phyloP scores from a whole-genome alignment of 2,329 filamentous ascomycete species.

The Colletotrichum tofieldiae region DNA sequence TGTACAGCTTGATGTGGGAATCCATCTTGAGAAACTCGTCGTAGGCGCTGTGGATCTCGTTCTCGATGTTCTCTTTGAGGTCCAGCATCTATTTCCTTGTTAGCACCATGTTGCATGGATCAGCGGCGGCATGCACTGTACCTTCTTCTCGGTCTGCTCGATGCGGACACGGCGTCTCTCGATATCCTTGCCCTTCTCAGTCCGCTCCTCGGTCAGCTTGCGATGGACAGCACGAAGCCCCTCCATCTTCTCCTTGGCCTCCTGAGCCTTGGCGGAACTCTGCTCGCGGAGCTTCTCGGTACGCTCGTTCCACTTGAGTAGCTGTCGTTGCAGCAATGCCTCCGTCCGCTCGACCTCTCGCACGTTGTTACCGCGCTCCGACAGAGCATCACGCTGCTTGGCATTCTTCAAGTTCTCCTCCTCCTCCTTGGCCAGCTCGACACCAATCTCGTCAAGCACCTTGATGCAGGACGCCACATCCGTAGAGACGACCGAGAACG shows the following conservation, averaged over 20 bases:
- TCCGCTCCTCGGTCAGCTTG: slow-evolving; percentile 86
- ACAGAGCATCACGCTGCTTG: slow-evolving; percentile 87
- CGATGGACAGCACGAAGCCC: slow-evolving; percentile 86
- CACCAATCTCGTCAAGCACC: slow-evolving; percentile 87
- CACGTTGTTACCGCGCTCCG: slow-evolving; percentile 90
- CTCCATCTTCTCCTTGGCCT: slow-evolving; percentile 91
- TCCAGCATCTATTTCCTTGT: slow-evolving; percentile 86
- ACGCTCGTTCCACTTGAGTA: slow-evolving; percentile 88
- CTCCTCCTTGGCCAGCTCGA: slow-evolving; percentile 91
- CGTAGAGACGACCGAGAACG: slow-evolving; percentile 85
- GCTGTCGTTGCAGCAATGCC: slow-evolving; percentile 84
- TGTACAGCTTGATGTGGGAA: slow-evolving; percentile 96
- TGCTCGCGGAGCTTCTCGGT: slow-evolving; percentile 88
- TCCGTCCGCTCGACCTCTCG: slow-evolving; percentile 93
- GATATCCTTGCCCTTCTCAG: slow-evolving; percentile 91
- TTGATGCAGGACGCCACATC: slow-evolving; percentile 93
- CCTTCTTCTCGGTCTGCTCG: slow-evolving; percentile 99
- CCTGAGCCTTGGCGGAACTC: slow-evolving; percentile 84
- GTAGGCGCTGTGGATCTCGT: slow-evolving; percentile 89
- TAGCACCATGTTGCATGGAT: slow-evolving; percentile 38
- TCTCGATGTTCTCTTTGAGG: slow-evolving; percentile 97
- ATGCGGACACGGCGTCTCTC: slow-evolving; percentile 93
- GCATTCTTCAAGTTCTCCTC: slow-evolving; percentile 87
- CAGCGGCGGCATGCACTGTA: slow-evolving; percentile 57
- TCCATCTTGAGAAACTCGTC: slow-evolving; percentile 99